These are phyloP conservation scores for Penicillium simplicissimum DNA, from an alignment of 495 filamentous ascomycete species.

Conservation along the genomic window DNA sequence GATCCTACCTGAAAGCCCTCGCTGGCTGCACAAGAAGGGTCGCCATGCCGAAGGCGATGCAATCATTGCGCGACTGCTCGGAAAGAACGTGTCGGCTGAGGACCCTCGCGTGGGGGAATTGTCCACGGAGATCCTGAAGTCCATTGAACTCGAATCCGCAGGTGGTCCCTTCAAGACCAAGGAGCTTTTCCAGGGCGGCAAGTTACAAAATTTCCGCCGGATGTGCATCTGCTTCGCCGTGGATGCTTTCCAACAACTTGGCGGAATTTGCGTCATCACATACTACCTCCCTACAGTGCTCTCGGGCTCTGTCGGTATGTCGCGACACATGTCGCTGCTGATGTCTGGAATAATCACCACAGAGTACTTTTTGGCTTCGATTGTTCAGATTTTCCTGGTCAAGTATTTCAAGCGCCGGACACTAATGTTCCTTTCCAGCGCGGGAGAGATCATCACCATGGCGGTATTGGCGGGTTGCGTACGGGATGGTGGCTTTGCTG, in stretches of 20 bases:
- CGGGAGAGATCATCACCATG: too few relatives aligned
- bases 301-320: conserved; percentile 15
- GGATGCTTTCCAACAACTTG: conserved; percentile 51
- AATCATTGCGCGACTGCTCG: too few relatives aligned
- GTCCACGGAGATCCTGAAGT: not conserved
- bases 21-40: too few relatives aligned
- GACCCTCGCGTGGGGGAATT: too few relatives aligned
- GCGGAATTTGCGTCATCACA: conserved; percentile 28
- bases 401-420: conserved; percentile 18
- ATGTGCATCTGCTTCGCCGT: conserved; percentile 45
- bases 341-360: conserved; percentile 40
- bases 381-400: conserved; percentile 46
- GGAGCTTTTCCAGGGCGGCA: conserved; percentile 13
- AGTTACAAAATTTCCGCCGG: conserved; percentile 39
- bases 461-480: too few relatives aligned
- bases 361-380: conserved; percentile 35
- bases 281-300: conserved; percentile 34
- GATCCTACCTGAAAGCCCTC: conserved; percentile 44
- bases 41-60: too few relatives aligned
- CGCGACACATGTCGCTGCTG: conserved; percentile 27
- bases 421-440: too few relatives aligned
- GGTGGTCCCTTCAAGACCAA: conserved; percentile 11
- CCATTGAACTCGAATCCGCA: conserved; percentile 13
- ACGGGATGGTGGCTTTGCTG: too few relatives aligned
- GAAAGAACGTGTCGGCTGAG: too few relatives aligned